Evolutionary conservation across 148 eudicot species (phyloP), one percentile per base, ranked within the genome.

Genomic region (Silene latifolia): DNA sequence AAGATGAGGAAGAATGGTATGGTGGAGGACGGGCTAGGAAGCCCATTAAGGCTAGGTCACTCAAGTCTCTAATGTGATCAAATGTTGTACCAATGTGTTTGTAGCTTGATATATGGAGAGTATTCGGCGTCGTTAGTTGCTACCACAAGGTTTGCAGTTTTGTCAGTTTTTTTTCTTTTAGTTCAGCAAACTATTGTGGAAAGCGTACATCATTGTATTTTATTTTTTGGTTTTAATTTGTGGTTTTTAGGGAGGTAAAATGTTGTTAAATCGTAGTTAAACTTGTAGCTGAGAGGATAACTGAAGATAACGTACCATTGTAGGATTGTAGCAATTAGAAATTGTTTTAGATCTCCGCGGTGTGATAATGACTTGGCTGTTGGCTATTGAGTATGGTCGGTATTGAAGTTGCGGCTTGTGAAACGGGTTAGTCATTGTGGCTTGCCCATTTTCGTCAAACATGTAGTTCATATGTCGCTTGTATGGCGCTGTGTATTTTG

Each of bases 41-140:
- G 72, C 88, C 85, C 3, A 82, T 89, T 29, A 89, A 89, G 66
- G 90, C 84, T 8, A 83, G 92, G 78, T 89, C 88, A 8, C 78
- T 89, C 8, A 83, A 83, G 76, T 89, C 90, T 13, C 69, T 89
- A 3, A 82, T 86, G 88, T 86, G 63, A 78, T 53, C 23, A 64
- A 53, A 44, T 67, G 27, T 20, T 68, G 27, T 67, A 14, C 7
- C 20, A 7, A 2, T 65, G 1, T 32, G 15, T 69, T 47, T 46
- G 5, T 67, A 39, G 71, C 15, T 67, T 67, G 9, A 1, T 44
- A 0, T 3, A 35, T 5, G 5, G 39, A 35, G 39, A 1, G 21
- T 58, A 46, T 46, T 46, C n/a, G n/a, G n/a, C n/a, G n/a, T n/a
- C n/a, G 53, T 32, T 32, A 39, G 44, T 39, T 39, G 44, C 1